Percentiles rank a stretch among this genome's conserved stretches.
phyloP scores from a whole-genome alignment of 2,329 filamentous ascomycete species.

The Anthostomella pinea region DNA sequence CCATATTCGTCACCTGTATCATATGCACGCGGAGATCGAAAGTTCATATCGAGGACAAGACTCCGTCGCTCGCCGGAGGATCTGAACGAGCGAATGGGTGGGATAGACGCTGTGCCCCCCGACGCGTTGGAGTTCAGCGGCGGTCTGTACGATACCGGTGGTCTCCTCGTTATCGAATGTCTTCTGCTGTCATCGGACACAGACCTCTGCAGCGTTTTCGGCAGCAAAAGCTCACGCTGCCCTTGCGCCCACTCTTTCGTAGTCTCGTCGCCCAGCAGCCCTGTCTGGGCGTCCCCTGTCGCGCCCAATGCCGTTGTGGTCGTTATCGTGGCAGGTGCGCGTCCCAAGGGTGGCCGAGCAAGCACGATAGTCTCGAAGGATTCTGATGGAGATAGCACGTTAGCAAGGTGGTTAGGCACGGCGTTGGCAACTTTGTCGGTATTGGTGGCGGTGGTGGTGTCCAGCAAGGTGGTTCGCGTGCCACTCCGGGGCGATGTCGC shows the following conservation, averaged over 20 bases:
- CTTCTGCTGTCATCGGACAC: constrained; percentile 49
- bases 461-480: constrained; percentile 31
- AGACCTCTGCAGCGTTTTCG: constrained; percentile 42
- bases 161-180: constrained; percentile 40
- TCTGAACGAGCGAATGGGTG: constrained; percentile 55
- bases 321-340: too few species aligned
- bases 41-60: constrained; percentile 51
- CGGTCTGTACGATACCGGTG: constrained; percentile 50
- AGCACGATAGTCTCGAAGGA: constrained; percentile 29
- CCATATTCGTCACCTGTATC: constrained; percentile 42
- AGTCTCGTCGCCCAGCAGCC: constrained; percentile 25
- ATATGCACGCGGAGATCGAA: constrained; percentile 40
- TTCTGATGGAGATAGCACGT: constrained; percentile 27
- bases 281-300: constrained; percentile 16
- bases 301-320: constrained; percentile 13
- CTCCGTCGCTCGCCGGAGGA: constrained; percentile 57
- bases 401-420: too few species aligned
- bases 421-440: too few species aligned
- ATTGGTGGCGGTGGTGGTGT: constrained; percentile 22
- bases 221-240: constrained; percentile 47
- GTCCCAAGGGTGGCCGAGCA: constrained; percentile 35
- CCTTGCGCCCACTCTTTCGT: constrained; percentile 38
- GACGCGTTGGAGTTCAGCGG: constrained; percentile 32
- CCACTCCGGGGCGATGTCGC: constrained; percentile 26
- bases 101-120: constrained; percentile 37